These are phyloP conservation scores for Calonectria pseudoturangicola DNA, from an alignment of 2,329 filamentous ascomycete genomes.

Conservation along the genomic window DNA sequence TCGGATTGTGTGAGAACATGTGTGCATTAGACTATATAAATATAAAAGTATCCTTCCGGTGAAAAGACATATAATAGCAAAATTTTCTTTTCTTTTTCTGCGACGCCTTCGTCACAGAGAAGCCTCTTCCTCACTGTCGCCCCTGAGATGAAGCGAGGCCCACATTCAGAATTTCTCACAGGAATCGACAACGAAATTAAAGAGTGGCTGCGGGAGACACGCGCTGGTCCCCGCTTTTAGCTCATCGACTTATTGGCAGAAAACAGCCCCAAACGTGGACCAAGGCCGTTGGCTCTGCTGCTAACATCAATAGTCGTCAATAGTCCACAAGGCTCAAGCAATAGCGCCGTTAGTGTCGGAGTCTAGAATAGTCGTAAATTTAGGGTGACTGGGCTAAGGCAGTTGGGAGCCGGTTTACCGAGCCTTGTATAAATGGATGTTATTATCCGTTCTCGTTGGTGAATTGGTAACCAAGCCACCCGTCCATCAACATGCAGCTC, in stretches of 20 bases:
- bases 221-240: background rate
- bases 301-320: background rate
- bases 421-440: background rate
- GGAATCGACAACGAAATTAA: background rate
- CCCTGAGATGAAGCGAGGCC: background rate
- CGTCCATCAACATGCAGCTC: background rate
- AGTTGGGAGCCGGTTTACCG: background rate
- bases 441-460: background rate
- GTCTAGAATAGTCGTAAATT: background rate
- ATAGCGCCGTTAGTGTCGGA: background rate
- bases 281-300: constrained; percentile 1
- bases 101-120: too few species aligned
- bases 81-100: too few species aligned
- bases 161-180: background rate
- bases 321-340: background rate
- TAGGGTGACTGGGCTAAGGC: background rate
- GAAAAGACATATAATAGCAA: too few species aligned
- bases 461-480: background rate
- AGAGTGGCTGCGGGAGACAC: background rate
- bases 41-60: too few species aligned
- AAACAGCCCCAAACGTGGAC: background rate
- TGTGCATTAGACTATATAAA: too few species aligned
- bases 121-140: background rate
- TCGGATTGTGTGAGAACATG: too few species aligned
- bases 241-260: background rate